Evolutionary conservation across 176 grass and related monocot genomes (phyloP), one percentile per base, ranked within the genome.

Genomic region (Leersia perrieri): DNA sequence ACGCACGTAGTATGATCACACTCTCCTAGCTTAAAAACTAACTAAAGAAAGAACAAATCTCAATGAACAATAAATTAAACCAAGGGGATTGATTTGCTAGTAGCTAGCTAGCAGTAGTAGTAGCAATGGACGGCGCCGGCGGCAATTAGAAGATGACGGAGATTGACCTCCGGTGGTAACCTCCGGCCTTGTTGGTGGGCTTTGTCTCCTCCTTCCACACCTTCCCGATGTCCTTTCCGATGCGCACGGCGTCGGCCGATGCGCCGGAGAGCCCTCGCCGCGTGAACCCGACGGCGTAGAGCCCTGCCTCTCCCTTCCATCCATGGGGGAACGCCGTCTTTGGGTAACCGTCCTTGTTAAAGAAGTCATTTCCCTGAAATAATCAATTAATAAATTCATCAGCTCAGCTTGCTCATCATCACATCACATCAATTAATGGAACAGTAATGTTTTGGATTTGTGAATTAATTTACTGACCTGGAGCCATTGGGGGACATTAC

Each of bases 281-380:
- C 33, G 92, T 95, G 78, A 98, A 98, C 9, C 96, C 96, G 31
- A 95, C 96, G 23, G 96, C 91, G 72, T 99, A 99, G 29, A 99
- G 87, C 2, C 96, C 92, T 0, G 88, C 82, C 68, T 83, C 68
- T 0, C 96, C 88, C 75, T 91, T 98, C 88, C 90, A 93, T 0
- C 88, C 81, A 58, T 90, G 40, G 25, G 94, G 94, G 80, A 97
- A 97, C 2, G 85, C 47, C 2, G 76, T 72, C 58, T 73, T 94
- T 16, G 94, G 94, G 79, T 84, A 88, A 2, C 94, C 94, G 51
- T 97, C 89, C 78, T 97, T 97, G 76, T 67, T 76, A 76, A 97
- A 97, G 75, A 94, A 92, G 16, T 84, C 91, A 11, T n/a, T 72
- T 45, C 71, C 84, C 94, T 94, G 86, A 62, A 62, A 85, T 22